A percentile compares a stretch with the other conserved stretches of the same genome.
Conservation (phyloP, 108 stramenopile genomes). For the Skeletonema marinoi region DNA sequence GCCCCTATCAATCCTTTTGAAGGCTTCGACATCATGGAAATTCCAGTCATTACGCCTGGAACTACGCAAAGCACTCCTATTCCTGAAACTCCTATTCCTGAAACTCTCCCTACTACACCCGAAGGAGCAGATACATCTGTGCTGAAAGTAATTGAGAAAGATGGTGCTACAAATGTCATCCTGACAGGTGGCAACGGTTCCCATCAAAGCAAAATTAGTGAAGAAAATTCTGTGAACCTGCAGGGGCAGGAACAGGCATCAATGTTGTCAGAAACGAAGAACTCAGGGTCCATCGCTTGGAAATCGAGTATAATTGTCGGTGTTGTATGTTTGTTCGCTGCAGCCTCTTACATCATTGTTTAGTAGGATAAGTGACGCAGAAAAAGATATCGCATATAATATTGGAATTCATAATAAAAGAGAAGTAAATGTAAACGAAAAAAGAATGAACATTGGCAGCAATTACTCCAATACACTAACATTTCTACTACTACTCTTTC, state of each 20-base stretch:
- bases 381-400: too few relatives aligned
- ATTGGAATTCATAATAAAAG: too few relatives aligned
- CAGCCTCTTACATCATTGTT: neutral
- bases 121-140: neutral
- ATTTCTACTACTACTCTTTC: too few relatives aligned
- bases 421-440: too few relatives aligned
- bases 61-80: too few relatives aligned
- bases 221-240: neutral
- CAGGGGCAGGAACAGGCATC: neutral
- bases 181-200: neutral
- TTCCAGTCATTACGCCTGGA: too few relatives aligned
- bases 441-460: too few relatives aligned
- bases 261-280: neutral
- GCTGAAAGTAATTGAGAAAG: neutral
- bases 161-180: neutral
- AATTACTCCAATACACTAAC: too few relatives aligned
- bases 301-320: neutral
- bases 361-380: too few relatives aligned
- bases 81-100: neutral
- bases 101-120: neutral
- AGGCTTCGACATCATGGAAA: too few relatives aligned
- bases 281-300: neutral
- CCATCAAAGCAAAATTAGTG: neutral
- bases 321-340: neutral
- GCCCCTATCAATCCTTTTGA: too few relatives aligned